Base-by-base conservation (phyloP, 352 stramenopile species). In the Phytopythium cucurbitacearum region DNA sequence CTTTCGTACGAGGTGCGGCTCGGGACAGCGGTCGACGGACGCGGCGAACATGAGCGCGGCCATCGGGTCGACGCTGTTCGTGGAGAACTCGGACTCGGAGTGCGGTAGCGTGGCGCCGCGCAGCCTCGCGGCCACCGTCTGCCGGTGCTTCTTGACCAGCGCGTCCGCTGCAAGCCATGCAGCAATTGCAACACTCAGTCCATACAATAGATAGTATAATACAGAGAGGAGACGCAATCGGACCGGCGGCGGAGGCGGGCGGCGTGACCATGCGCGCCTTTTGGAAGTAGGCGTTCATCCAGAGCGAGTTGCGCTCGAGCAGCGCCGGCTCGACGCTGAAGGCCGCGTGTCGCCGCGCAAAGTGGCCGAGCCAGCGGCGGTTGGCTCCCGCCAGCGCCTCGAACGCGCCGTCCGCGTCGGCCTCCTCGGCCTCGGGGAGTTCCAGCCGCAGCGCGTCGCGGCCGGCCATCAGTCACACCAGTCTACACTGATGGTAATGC, bases 231-330 rank as follows among this genome's bases (percentile, higher is more conserved):
- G 16, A 51, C 21, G 12, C 40, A 44, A 44, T n/a, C 57, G 16
- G 43, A 83, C 75, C 75, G 70, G 86, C 73, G 16, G 68, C 63
- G 11, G 76, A 85, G 33, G 69, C 57, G 7, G 81, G 73, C 15
- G 74, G 69, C 5, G 79, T 89, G 57, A 75, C 70, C 67, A 89
- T 82, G 52, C 81, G 79, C 35, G 71, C 73, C 60, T 89, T 89
- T 67, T 92, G 81, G 62, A 92, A 92, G 62, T 75, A 79, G 28
- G 76, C 65, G 53, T 92, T 92, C 69, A 92, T 84, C 81, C 81
- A 92, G 53, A 90, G 63, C 33, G 73, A 88, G 49, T 84, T 81
- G 57, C 70, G 81, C 56, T 84, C 72, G 15, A 92, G 62, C 38
- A 89, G 62, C 43, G 70, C 49, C 13, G 63, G 62, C 45, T 80